These are phyloP conservation scores for Chimonanthus salicifolius DNA, from an alignment of 164 flowering plant species.

Conservation along the genomic window DNA sequence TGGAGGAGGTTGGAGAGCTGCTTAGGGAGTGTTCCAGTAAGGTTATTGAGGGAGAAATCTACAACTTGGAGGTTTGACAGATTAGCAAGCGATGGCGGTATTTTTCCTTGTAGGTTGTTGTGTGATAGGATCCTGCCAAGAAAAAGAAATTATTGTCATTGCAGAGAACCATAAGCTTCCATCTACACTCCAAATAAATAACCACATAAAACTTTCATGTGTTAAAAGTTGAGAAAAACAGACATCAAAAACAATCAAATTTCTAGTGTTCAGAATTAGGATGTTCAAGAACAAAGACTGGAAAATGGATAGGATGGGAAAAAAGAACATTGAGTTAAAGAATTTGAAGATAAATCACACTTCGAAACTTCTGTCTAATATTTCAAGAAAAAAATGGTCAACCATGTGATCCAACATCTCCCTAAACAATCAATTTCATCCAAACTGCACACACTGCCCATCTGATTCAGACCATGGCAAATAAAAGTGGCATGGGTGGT, in stretches of 20 bases:
- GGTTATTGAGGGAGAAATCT: constrained; percentile 67
- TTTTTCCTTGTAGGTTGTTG: constrained; percentile 60
- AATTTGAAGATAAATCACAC: neutral
- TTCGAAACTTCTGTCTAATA: neutral
- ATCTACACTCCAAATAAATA: no score
- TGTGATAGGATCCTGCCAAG: constrained; percentile 45
- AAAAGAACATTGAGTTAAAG: neutral
- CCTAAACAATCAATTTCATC: neutral
- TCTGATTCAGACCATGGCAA: neutral
- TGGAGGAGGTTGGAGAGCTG: constrained; percentile 72
- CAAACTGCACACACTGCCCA: neutral
- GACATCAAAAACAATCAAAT: neutral
- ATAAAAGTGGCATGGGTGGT: neutral
- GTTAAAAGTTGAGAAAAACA: neutral
- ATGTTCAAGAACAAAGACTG: neutral
- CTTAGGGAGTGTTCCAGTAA: constrained; percentile 73
- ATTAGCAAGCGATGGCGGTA: constrained; percentile 57
- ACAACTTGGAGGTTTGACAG: constrained; percentile 53
- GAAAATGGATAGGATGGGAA: neutral
- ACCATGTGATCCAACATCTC: neutral
- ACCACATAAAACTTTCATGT: neutral
- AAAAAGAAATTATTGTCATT: constrained; percentile 1
- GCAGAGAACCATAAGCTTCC: neutral
- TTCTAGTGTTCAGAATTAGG: neutral
- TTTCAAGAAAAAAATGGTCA: neutral